Base-by-base conservation (phyloP, 2,329 filamentous ascomycete genomes). In the Aspergillus niger region DNA sequence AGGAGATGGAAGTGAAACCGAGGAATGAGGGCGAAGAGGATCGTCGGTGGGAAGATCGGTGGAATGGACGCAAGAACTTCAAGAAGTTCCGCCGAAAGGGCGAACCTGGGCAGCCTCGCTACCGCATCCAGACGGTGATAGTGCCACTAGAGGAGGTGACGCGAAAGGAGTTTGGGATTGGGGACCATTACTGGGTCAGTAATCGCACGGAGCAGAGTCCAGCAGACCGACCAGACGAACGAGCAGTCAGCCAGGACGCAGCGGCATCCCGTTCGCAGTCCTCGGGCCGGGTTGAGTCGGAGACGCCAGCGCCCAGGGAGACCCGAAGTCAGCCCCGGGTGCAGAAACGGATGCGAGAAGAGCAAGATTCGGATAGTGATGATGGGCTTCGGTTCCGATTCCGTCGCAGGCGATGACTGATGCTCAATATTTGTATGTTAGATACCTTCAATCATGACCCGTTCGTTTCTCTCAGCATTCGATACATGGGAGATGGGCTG, bases 21-120 rank as follows among this genome's bases (percentile, higher is more conserved):
- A 70, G 69, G 70, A 44, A 63, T 56, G 63, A 63, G 67, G 65
- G 69, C 68, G 68, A 55, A 63, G 75, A 74, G 36, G 77, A 82
- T 17, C 85, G 88, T 5, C 83, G 91, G 43, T 97, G 94, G 93
- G 86, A 97, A 66, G 87, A 91, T 0, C 83, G 83, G 41, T 99
- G 95, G 95, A 96, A 97, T 72, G 95, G 94, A 0, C 85, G 94
- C 47, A 94, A 92, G 76, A 98, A 99, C 72, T 99, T 97, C 80
- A 99, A 99, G 75, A 90, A 87, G 68, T 99, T 99, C 71, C 62
- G 76, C 39, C 68, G 73, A 50, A 72, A 74, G 58, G 68, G 76
- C 66, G 70, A 73, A 63, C 55, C 75, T 0, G 67, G 71, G 7
- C 67, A 66, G 52, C 67, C 70, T 51, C 76, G 78, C n/a, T 76